Evolutionary conservation across 768 basidiomycete species (phyloP).

Genomic region (Pulveroboletus frians): DNA sequence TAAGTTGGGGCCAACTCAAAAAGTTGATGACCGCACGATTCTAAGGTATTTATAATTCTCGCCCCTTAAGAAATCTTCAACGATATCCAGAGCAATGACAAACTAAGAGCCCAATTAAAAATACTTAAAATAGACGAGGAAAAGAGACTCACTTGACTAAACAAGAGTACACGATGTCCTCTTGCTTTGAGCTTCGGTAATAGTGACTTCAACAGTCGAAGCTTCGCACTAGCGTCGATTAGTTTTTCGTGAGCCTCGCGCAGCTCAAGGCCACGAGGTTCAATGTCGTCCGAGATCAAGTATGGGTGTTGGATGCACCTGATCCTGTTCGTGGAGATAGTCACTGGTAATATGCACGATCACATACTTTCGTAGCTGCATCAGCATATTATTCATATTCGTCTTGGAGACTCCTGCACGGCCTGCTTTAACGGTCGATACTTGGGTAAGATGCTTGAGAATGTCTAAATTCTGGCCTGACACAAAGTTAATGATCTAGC

Average conservation of each 20-base stretch:
- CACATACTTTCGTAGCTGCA: conserved; percentile 81
- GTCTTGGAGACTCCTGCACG: conserved; percentile 38
- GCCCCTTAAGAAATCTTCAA: conserved; percentile 84
- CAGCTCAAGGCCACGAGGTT: conserved; percentile 54
- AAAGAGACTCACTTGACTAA: conserved; percentile 68
- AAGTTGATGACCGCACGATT: conserved; percentile 43
- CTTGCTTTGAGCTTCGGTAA: conserved; percentile 79
- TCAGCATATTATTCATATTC: conserved; percentile 75
- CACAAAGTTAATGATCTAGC: conserved; percentile 8
- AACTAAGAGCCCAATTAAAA: conserved; percentile 47
- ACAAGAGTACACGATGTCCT: conserved; percentile 85
- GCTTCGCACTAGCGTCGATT: conserved; percentile 80
- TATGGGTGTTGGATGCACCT: conserved; percentile 93
- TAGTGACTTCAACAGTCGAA: conserved; percentile 69
- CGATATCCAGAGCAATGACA: conserved; percentile 75
- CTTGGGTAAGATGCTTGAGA: conserved; percentile 54
- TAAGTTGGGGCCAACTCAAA: conserved; percentile 5
- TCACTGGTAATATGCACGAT: not conserved
- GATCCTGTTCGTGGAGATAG: not conserved
- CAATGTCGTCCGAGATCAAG: conserved; percentile 73
- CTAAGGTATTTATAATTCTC: conserved; percentile 78
- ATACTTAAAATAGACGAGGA: not conserved
- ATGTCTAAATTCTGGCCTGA: conserved; percentile 68
- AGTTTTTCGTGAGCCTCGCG: conserved; percentile 71
- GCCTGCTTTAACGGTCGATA: conserved; percentile 31